These are phyloP conservation scores for Plicaturopsis crispa DNA, from an alignment of 768 basidiomycete species.

Conservation along the genomic window DNA sequence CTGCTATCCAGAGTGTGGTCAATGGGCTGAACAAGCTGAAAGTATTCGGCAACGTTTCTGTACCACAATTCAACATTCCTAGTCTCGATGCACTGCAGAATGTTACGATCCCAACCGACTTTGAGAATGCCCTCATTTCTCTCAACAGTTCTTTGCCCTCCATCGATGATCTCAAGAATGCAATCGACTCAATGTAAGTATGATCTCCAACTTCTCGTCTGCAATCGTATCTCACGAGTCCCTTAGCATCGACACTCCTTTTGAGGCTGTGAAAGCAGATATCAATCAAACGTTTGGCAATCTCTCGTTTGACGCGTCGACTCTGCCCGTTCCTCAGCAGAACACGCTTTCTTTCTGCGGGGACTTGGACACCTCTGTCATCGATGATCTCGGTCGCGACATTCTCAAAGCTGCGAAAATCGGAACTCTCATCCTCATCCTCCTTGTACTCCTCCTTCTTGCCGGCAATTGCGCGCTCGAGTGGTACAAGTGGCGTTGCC, in stretches of 20 bases:
- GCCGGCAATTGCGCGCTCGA: conserved; percentile 70
- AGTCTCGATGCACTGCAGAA: conserved; percentile 68
- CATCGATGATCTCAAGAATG: conserved; percentile 64
- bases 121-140: conserved; percentile 62
- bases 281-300: conserved; percentile 81
- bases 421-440: conserved; percentile 65
- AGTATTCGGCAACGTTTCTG: conserved; percentile 59
- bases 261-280: conserved; percentile 80
- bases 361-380: conserved; percentile 70
- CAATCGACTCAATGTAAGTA: conserved; percentile 55
- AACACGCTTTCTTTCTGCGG: conserved; percentile 69
- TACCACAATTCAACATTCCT: conserved; percentile 71
- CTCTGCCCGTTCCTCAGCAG: conserved; percentile 70
- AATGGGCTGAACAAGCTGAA: conserved; percentile 69
- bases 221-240: no score
- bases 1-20: conserved; percentile 54
- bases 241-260: conserved; percentile 80
- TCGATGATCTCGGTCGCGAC: conserved; percentile 79
- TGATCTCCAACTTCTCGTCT: no score
- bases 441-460: conserved; percentile 66
- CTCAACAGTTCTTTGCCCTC: conserved; percentile 81
- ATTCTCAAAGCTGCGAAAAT: conserved; percentile 78
- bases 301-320: conserved; percentile 63
- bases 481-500: conserved; percentile 82
- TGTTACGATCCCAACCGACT: conserved; percentile 70